These are phyloP conservation scores for Fomitopsis palustris DNA, from an alignment of 1,284 basidiomycete genomes.

Conservation along the genomic window DNA sequence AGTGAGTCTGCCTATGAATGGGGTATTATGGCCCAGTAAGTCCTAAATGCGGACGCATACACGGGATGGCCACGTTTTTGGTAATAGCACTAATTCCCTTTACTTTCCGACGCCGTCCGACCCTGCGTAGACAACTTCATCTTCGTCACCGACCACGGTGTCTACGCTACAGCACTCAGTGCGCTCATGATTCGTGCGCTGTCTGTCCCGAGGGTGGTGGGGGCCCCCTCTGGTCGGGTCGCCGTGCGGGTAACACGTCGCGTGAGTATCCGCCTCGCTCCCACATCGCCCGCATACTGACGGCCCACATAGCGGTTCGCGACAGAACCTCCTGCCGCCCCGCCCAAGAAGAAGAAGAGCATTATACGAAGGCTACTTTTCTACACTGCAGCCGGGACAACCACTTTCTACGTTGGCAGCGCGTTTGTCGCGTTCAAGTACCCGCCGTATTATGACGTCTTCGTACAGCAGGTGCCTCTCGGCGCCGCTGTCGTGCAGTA, in stretches of 20 bases:
- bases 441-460: constrained; percentile 76
- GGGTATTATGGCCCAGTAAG: no score
- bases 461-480: constrained; percentile 75
- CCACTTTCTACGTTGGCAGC: constrained; percentile 79
- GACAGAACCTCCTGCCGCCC: constrained; percentile 41
- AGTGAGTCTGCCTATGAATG: no score
- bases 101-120: background rate
- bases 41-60: background rate
- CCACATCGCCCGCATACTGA: constrained; percentile 5
- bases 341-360: constrained; percentile 50
- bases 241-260: constrained; percentile 48
- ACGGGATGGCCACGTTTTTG: background rate
- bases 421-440: constrained; percentile 72
- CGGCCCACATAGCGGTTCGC: constrained; percentile 45
- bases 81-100: background rate
- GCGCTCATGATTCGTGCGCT: constrained; percentile 57
- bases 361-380: constrained; percentile 52
- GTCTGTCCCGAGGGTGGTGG: constrained; percentile 48
- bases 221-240: constrained; percentile 42
- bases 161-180: constrained; percentile 5
- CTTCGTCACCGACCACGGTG: constrained; percentile 3
- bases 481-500: constrained; percentile 78
- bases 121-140: background rate
- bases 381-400: constrained; percentile 59
- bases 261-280: constrained; percentile 35